Evolutionary conservation across 495 filamentous ascomycete species (phyloP), one percentile per base, ranked within the genome.

Genomic region (Entonaema liquescens): DNA sequence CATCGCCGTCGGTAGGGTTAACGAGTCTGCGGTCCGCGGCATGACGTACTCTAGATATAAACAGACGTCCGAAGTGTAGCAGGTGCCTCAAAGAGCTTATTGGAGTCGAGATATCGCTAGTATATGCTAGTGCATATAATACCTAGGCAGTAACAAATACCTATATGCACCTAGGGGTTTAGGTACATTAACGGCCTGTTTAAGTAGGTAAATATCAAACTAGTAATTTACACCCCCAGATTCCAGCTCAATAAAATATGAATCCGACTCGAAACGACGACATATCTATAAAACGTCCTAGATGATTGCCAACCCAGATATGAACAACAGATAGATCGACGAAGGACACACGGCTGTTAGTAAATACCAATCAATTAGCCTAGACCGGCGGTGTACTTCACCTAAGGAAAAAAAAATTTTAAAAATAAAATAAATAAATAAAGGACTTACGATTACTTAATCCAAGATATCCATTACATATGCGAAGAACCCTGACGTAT

Each of bases 1-100:
- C 64, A 72, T 72, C 15, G 70, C 70, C 54, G 70, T 64, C n/a
- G 70, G 70, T 4, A 72, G 50, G 7, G 70, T 68, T 29, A 72
- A 47, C 29, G 70, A 72, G 64, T 72, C 64, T 11, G 70, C 49
- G 6, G 70, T 59, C 56, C 8, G 70, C 36, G 70, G 61, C 70
- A 72, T 72, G 3, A 28, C 17, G 54, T 7, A 21, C 7, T n/a
- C n/a, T n/a, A n/a, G n/a, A n/a, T n/a, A n/a, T n/a, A n/a, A n/a
- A n/a, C n/a, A n/a, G n/a, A n/a, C n/a, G n/a, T n/a, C n/a, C n/a
- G n/a, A n/a, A n/a, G n/a, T n/a, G 49, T n/a, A 15, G 8, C 4
- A 28, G 23, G 15, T 2, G 29, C 2, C 12, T 4, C 26, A 7
- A 11, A 29, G 25, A n/a, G 2, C 49, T 53, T 8, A 17, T n/a